Conservation (phyloP, 2,329 filamentous ascomycete species). For the Aspergillus aculeatinus region DNA sequence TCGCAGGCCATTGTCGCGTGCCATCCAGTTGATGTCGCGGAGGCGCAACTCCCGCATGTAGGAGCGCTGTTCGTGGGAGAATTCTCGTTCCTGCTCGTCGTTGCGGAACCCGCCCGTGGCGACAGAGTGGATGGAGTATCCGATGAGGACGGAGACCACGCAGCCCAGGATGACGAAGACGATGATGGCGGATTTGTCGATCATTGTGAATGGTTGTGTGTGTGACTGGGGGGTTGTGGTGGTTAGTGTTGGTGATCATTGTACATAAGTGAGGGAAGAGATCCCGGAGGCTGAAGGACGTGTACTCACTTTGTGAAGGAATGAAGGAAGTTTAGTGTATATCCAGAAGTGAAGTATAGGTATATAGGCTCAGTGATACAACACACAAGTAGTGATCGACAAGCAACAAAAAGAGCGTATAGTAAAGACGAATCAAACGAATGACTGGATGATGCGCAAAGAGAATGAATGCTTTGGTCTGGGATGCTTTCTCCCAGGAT, state of each 20-base stretch:
- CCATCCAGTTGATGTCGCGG: constrained; percentile 24
- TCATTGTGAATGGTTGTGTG: neutral
- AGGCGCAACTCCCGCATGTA: constrained; percentile 32
- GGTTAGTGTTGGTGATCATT: neutral
- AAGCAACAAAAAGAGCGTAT: neutral
- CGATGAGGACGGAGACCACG: constrained; percentile 27
- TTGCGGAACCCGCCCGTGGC: constrained; percentile 18
- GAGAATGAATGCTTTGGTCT: neutral
- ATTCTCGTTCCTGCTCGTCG: constrained; percentile 14
- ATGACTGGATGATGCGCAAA: neutral
- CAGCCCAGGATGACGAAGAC: constrained; percentile 24
- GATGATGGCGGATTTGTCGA: constrained; percentile 6
- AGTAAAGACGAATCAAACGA: neutral
- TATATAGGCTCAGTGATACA: neutral
- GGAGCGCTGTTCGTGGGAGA: constrained; percentile 24
- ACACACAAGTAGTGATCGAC: neutral
- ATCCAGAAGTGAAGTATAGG: neutral
- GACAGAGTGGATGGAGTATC: constrained; percentile 28
- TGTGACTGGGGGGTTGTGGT: neutral
- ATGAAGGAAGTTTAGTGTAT: neutral
- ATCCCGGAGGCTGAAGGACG: neutral
- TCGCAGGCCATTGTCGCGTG: constrained; percentile 6
- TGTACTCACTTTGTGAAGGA: neutral
- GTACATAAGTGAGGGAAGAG: too few species aligned
- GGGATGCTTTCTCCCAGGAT: neutral